phyloP scores from a whole-genome alignment of 148 eudicot species.

The Persicaria tinctoria region DNA sequence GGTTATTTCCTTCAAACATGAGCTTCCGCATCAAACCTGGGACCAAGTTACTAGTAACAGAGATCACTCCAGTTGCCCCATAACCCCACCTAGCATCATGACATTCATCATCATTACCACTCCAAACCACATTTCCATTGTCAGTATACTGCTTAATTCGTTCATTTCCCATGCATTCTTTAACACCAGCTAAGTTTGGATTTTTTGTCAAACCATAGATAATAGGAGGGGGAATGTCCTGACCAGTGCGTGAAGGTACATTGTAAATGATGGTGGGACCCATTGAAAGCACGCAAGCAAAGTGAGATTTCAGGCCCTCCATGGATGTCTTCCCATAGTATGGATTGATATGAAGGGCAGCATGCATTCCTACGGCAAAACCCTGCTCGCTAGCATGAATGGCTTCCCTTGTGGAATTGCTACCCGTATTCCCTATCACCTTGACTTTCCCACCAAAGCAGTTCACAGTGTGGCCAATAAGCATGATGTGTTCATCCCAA shows the following conservation, averaged over 20 bases:
- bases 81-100: slow-evolving; percentile 75
- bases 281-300: slow-evolving; percentile 64
- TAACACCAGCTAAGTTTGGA: slow-evolving; percentile 64
- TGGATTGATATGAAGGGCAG: slow-evolving; percentile 92
- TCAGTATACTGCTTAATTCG: slow-evolving; percentile 55
- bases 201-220: slow-evolving; percentile 35
- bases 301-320: slow-evolving; percentile 71
- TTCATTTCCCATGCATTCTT: slow-evolving; percentile 75
- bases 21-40: slow-evolving; percentile 62
- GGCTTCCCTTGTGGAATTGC: slow-evolving; percentile 92
- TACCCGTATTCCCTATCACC: slow-evolving; percentile 87
- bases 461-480: slow-evolving; percentile 81
- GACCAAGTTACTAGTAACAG: slow-evolving; percentile 73
- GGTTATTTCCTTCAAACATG: slow-evolving; percentile 65
- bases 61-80: slow-evolving; percentile 74
- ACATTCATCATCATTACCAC: slow-evolving; percentile 81
- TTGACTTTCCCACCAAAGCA: slow-evolving; percentile 72
- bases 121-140: slow-evolving; percentile 58
- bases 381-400: slow-evolving; percentile 91
- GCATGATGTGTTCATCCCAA: slow-evolving; percentile 97
- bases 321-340: slow-evolving; percentile 83
- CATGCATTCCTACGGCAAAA: slow-evolving; percentile 91
- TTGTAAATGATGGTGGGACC: slow-evolving; percentile 84
- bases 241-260: slow-evolving; percentile 77
- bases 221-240: slow-evolving; percentile 69